phyloP scores from a whole-genome alignment of 495 filamentous ascomycete species.

The Staphylotrichum longicolle region DNA sequence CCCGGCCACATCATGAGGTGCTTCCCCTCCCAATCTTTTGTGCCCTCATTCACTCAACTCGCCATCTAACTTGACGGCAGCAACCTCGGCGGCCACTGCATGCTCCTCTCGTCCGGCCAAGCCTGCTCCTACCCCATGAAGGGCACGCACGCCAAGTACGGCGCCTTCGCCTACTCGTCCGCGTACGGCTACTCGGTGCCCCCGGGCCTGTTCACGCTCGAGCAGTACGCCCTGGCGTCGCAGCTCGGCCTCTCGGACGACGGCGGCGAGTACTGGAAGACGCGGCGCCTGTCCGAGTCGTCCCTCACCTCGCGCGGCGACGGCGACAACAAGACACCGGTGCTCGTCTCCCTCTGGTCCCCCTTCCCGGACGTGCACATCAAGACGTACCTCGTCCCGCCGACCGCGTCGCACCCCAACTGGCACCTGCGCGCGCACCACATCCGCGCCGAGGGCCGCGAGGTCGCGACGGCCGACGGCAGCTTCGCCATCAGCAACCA shows the following conservation, averaged over 20 bases:
- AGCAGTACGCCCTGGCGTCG: slow-evolving; percentile 71
- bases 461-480: slow-evolving; percentile 67
- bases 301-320: slow-evolving; percentile 51
- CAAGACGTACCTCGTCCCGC: slow-evolving; percentile 63
- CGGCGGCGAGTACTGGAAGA: slow-evolving; percentile 76
- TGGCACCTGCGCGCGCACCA: slow-evolving; percentile 69
- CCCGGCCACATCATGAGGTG: slow-evolving; percentile 67
- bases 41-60: neutral
- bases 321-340: slow-evolving; percentile 33
- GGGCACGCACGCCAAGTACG: slow-evolving; percentile 79
- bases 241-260: slow-evolving; percentile 76
- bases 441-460: slow-evolving; percentile 52
- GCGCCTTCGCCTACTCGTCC: slow-evolving; percentile 71
- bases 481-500: slow-evolving; percentile 68
- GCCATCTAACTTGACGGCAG: slow-evolving; percentile 9
- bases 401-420: slow-evolving; percentile 50
- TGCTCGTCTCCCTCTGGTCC: slow-evolving; percentile 65
- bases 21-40: slow-evolving; percentile 20
- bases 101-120: slow-evolving; percentile 71
- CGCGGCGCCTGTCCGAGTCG: slow-evolving; percentile 58
- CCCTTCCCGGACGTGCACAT: slow-evolving; percentile 65
- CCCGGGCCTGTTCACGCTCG: slow-evolving; percentile 69
- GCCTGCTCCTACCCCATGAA: slow-evolving; percentile 76
- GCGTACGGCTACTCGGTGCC: slow-evolving; percentile 75
- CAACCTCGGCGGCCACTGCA: slow-evolving; percentile 62